Base-by-base conservation (phyloP, 495 filamentous ascomycete genomes). In the Aspergillus diversus region DNA sequence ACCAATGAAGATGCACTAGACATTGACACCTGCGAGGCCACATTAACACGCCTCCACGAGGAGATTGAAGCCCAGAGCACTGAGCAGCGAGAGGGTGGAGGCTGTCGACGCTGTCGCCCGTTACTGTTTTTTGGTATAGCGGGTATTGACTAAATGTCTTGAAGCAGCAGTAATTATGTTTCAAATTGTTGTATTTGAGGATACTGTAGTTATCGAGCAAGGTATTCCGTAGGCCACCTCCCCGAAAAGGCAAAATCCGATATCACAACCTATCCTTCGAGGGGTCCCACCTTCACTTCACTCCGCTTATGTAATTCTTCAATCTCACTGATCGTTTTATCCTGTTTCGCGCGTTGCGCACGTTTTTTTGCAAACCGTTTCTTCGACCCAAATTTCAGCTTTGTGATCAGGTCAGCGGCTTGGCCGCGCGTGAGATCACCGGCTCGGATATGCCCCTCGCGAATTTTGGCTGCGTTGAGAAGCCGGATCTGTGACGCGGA, bases 371-470 rank as follows among this genome's bases (percentile, higher is more conserved):
- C 83, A 67, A 89, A 94, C 42, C 84, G 81, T 11, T 90, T 89
- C 66, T 86, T 86, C 9, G 90, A 91, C 0, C 95, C 95, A 71
- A 91, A 88, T 66, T 88, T 92, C 60, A 97, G 66, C 70, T 97
- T 97, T 2, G 90, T 96, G 63, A 98, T 97, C 85, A 97, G 92
- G 77, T 99, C 95, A 17, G 83, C 83, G 35, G 95, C 96, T 67
- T 86, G 84, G 1, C 95, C 95, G 58, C 92, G 92, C 5, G 86
- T 96, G 47, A 97, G 61, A 34, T 85, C 81, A 1, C 69, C 71
- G 0, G 74, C 43, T n/a, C 63, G 78, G 16, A 95, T 69, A 53
- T 81, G 76, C n/a, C 87, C 80, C 1, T 85, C 71, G 9, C 81
- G 74, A 1, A 79, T 74, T 5, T 86, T 77, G 5, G 89, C 67